Percentiles rank a stretch among this genome's conserved stretches.
phyloP scores from a whole-genome alignment of 2,329 filamentous ascomycete species.

The Fusarium beomiforme region DNA sequence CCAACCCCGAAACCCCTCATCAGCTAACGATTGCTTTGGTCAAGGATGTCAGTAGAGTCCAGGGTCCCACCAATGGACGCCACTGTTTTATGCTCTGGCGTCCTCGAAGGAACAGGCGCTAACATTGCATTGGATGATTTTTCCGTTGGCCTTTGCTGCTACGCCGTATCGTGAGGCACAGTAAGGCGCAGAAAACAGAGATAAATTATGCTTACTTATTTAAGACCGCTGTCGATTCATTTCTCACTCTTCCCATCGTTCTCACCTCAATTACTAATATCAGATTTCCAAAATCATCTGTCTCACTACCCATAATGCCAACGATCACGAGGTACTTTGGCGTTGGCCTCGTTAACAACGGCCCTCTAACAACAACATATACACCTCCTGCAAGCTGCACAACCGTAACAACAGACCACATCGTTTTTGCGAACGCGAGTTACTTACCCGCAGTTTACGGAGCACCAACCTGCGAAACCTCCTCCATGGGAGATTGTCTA shows the following conservation, averaged over 20 bases:
- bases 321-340: conserved; percentile 34
- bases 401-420: background rate
- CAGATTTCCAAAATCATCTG: fast-evolving
- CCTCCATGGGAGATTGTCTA: conserved; percentile 28
- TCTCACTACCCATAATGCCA: conserved; percentile 34
- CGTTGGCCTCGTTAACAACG: conserved; percentile 39
- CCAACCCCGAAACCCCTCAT: too few relatives aligned
- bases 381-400: conserved; percentile 39
- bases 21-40: too few relatives aligned
- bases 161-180: background rate
- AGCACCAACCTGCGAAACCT: conserved; percentile 6
- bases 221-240: too few relatives aligned
- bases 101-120: background rate
- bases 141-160: background rate
- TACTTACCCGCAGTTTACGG: background rate
- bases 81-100: background rate
- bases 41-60: background rate
- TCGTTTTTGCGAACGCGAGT: background rate
- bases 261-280: background rate
- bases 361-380: conserved; percentile 45
- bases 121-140: too few relatives aligned
- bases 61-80: background rate
- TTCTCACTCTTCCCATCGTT: background rate
- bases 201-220: too few relatives aligned
- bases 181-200: background rate